Conservation (phyloP, 768 basidiomycete genomes). For the Tephrocybe sp. region DNA sequence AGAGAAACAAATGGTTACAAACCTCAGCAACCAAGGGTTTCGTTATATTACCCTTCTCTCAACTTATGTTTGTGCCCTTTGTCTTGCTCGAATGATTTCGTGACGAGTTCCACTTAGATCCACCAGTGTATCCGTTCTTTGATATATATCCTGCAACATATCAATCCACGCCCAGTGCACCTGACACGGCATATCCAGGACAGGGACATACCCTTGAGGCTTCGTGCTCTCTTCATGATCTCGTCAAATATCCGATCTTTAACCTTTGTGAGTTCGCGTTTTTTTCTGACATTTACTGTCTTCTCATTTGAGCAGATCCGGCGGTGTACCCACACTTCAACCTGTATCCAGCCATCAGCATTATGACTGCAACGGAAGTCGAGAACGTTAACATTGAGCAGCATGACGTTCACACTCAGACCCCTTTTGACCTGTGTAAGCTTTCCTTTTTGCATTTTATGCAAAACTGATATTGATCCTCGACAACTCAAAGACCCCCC, state of each 20-base stretch:
- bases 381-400: background rate
- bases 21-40: slow-evolving; percentile 1
- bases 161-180: background rate
- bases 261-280: slow-evolving; percentile 6
- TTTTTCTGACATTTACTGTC: background rate
- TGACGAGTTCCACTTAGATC: slow-evolving; percentile 10
- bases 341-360: slow-evolving; percentile 33
- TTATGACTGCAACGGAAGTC: background rate
- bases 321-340: slow-evolving; percentile 41
- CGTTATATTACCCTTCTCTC: slow-evolving; percentile 15
- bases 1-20: background rate
- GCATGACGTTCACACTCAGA: background rate
- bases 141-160: slow-evolving; percentile 18
- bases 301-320: slow-evolving; percentile 13
- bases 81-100: background rate
- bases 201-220: background rate
- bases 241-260: slow-evolving; percentile 10
- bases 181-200: background rate
- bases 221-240: background rate
- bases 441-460: too few relatives aligned
- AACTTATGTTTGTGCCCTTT: slow-evolving; percentile 13
- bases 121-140: slow-evolving; percentile 16
- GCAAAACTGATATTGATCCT: too few relatives aligned
- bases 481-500: too few relatives aligned
- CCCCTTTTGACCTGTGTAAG: too few relatives aligned